A percentile compares a stretch with the other conserved stretches of the same genome.
phyloP scores from a whole-genome alignment of 1,284 basidiomycete genomes.

The Pseudozyma sp. region DNA sequence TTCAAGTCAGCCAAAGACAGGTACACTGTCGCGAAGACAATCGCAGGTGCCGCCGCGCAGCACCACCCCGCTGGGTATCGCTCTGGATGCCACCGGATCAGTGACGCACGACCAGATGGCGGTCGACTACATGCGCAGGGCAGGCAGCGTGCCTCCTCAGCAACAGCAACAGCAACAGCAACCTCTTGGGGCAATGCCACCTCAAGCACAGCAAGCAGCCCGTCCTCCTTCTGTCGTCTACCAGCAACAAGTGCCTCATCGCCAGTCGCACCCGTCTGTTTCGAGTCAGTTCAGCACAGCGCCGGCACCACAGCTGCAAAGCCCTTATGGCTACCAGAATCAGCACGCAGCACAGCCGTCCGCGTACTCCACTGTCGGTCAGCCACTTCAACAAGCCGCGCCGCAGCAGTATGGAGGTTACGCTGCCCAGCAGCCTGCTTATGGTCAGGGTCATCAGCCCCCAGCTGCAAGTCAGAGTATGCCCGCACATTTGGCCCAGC shows the following conservation, averaged over 20 bases:
- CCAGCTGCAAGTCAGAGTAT: conserved; percentile 41
- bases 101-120: conserved; percentile 86
- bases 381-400: conserved; percentile 23
- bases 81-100: conserved; percentile 80
- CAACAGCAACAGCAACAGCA: conserved; percentile 55
- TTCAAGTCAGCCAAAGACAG: conserved; percentile 35
- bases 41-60: conserved; percentile 54
- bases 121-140: conserved; percentile 70
- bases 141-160: conserved; percentile 76
- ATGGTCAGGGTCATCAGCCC: conserved; percentile 27
- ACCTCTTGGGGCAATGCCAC: conserved; percentile 16
- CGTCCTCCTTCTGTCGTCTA: conserved; percentile 47
- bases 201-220: conserved; percentile 29
- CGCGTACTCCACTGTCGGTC: conserved; percentile 41
- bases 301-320: conserved; percentile 28
- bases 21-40: conserved; percentile 41
- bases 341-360: conserved; percentile 45
- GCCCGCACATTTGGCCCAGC: conserved; percentile 43
- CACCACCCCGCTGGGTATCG: conserved; percentile 76
- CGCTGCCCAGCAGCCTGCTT: conserved; percentile 12
- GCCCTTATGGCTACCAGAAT: conserved; percentile 34
- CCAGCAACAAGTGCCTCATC: conserved; percentile 29
- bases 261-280: conserved; percentile 54
- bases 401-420: conserved; percentile 35
- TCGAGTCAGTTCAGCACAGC: conserved; percentile 55